Percentiles rank a stretch among this genome's conserved stretches.
phyloP scores from a whole-genome alignment of 2,329 filamentous ascomycete genomes.

The Arthrobotrys sinensis region DNA sequence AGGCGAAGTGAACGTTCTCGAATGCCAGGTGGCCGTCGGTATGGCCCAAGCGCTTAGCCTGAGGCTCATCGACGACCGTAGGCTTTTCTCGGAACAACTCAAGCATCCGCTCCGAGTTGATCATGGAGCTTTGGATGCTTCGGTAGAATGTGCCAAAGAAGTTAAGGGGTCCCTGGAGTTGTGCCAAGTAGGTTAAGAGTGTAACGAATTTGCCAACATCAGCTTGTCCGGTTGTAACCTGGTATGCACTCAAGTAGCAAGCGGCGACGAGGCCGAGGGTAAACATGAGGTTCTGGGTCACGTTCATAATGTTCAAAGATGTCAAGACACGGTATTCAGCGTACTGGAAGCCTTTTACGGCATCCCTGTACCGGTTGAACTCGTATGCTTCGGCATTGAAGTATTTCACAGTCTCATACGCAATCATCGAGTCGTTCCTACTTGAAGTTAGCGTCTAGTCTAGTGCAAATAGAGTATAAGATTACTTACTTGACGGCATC shows the following conservation, averaged over 20 bases:
- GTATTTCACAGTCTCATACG: slow-evolving; percentile 96
- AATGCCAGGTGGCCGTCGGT: slow-evolving; percentile 89
- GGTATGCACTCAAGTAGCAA: slow-evolving; percentile 81
- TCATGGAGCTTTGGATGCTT: slow-evolving; percentile 96
- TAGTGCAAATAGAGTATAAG: background rate
- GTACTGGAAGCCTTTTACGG: slow-evolving; percentile 79
- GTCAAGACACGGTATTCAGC: slow-evolving; percentile 83
- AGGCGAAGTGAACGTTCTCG: slow-evolving; percentile 90
- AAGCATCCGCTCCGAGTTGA: slow-evolving; percentile 93
- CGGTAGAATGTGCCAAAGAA: slow-evolving; percentile 96
- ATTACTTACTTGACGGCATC: slow-evolving; percentile 86
- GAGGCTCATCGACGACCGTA: slow-evolving; percentile 84
- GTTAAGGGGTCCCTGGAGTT: slow-evolving; percentile 83
- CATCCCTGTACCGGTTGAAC: slow-evolving; percentile 79
- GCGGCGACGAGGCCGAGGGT: slow-evolving; percentile 81
- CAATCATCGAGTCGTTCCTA: slow-evolving; percentile 92
- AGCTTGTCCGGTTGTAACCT: slow-evolving; percentile 78
- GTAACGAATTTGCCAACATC: slow-evolving; percentile 80
- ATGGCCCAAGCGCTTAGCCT: slow-evolving; percentile 75
- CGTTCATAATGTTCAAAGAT: slow-evolving; percentile 84
- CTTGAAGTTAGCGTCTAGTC: background rate
- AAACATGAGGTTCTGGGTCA: slow-evolving; percentile 84
- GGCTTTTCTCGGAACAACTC: slow-evolving; percentile 97
- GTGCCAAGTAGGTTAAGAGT: slow-evolving; percentile 82
- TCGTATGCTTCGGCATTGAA: slow-evolving; percentile 89